Percentiles rank a stretch among this genome's conserved stretches.
Evolutionary conservation across 176 grass and related monocot species (phyloP).

Genomic region (Hsuehochloa calcarea): DNA sequence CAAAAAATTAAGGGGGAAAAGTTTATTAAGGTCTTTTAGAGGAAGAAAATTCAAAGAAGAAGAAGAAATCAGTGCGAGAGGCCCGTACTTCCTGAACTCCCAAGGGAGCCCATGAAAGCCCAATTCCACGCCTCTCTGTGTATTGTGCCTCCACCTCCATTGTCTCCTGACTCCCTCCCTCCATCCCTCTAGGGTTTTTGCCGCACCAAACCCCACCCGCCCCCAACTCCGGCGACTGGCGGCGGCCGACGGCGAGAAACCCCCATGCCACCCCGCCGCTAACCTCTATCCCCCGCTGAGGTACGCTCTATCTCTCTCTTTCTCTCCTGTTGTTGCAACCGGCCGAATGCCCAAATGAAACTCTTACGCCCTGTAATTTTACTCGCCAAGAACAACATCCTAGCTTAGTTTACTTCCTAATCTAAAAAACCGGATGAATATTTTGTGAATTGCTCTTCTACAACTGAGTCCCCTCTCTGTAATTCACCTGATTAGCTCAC

Average conservation of each 20-base stretch:
- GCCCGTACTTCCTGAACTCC: no score
- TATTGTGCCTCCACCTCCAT: no score
- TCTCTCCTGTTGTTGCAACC: not conserved
- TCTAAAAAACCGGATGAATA: not conserved
- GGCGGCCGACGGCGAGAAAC: constrained; percentile 6
- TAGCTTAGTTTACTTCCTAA: not conserved
- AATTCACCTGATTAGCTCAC: not conserved
- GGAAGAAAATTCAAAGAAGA: no score
- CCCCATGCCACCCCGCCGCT: not conserved
- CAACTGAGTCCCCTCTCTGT: not conserved
- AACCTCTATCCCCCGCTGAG: not conserved
- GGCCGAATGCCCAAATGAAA: no score
- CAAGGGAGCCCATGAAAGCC: no score
- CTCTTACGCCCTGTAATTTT: no score
- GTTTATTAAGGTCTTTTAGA: no score
- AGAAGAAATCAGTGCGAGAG: no score
- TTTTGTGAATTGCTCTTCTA: not conserved
- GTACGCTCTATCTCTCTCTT: not conserved
- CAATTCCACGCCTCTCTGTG: no score
- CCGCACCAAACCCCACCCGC: not conserved
- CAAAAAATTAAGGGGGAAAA: no score
- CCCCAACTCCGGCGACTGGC: constrained; percentile 8
- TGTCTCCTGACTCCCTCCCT: no score
- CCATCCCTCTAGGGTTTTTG: constrained; percentile 4
- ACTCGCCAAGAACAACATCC: not conserved